These are phyloP conservation scores for Coemansia linderi DNA, from an alignment of 371 early-diverging fungal genomes.

Conservation along the genomic window DNA sequence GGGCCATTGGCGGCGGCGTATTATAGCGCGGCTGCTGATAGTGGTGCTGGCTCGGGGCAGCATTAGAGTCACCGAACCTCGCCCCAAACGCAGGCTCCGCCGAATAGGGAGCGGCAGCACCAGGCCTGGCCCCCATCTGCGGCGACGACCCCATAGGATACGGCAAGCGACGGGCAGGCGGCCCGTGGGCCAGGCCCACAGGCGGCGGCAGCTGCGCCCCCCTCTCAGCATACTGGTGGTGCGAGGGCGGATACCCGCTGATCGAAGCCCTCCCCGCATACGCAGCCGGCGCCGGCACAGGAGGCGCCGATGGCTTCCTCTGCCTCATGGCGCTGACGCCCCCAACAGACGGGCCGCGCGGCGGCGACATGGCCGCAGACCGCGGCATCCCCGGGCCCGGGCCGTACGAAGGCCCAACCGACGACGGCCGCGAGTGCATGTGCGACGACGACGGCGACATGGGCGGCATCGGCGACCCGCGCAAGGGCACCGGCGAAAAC, in stretches of 20 bases:
- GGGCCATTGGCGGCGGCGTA: neutral
- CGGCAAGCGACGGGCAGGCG: neutral
- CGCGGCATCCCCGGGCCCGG: slow-evolving; percentile 1
- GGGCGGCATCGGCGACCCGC: slow-evolving; percentile 22
- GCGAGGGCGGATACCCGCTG: slow-evolving; percentile 11
- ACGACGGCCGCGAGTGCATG: slow-evolving; percentile 32
- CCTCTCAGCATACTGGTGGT: neutral
- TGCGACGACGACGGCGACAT: slow-evolving; percentile 3
- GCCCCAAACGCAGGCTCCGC: neutral
- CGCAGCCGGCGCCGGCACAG: neutral
- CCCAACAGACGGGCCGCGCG: neutral
- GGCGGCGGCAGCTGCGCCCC: neutral
- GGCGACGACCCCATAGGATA: slow-evolving; percentile 2
- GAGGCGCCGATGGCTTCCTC: slow-evolving; percentile 37
- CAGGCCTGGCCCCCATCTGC: neutral
- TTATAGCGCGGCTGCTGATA: slow-evolving; percentile 7
- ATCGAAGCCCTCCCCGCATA: slow-evolving; percentile 15
- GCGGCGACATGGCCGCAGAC: slow-evolving; percentile 13
- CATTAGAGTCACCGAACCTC: neutral
- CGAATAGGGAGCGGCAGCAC: neutral
- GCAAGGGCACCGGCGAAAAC: slow-evolving; percentile 32
- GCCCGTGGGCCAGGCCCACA: neutral
- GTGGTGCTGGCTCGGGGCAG: neutral
- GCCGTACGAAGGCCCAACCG: slow-evolving; percentile 24
- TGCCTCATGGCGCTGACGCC: slow-evolving; percentile 11